A percentile compares a stretch with the other conserved stretches of the same genome.
Conservation (phyloP, 2,329 filamentous ascomycete species). For the Aspergillus intermedius region DNA sequence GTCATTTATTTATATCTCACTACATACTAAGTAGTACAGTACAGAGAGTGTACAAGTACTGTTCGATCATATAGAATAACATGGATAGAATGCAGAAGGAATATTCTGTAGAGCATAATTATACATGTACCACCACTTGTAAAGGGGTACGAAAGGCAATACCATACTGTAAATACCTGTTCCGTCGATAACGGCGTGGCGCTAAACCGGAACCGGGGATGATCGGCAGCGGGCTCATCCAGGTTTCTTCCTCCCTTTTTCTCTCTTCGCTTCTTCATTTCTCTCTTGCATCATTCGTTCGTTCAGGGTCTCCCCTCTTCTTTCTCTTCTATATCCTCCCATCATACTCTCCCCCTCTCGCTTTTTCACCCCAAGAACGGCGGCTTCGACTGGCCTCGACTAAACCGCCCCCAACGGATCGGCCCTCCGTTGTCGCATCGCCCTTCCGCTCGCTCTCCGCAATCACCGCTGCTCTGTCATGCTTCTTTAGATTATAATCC, state of each 20-base stretch:
- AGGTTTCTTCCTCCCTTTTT: not conserved
- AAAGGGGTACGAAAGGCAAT: no score
- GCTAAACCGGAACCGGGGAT: not conserved
- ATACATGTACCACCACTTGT: no score
- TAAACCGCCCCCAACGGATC: no score
- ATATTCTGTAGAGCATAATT: not conserved
- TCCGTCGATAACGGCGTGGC: not conserved
- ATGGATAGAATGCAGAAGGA: not conserved
- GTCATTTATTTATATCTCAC: no score
- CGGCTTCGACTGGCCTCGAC: not conserved
- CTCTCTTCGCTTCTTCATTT: not conserved
- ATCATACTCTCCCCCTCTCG: not conserved
- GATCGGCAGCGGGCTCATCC: not conserved
- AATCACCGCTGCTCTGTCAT: constrained; percentile 21
- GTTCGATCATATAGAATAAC: not conserved
- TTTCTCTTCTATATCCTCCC: not conserved
- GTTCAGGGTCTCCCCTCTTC: not conserved
- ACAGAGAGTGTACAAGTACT: not conserved
- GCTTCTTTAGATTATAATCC: constrained; percentile 18
- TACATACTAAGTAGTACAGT: no score
- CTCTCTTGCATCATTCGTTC: not conserved
- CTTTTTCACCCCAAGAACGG: not conserved
- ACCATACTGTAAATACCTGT: not conserved
- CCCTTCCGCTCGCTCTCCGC: not conserved
- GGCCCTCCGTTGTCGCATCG: no score